These are phyloP conservation scores for Tricholoma sp. DNA, from an alignment of 768 basidiomycete species.

Conservation along the genomic window DNA sequence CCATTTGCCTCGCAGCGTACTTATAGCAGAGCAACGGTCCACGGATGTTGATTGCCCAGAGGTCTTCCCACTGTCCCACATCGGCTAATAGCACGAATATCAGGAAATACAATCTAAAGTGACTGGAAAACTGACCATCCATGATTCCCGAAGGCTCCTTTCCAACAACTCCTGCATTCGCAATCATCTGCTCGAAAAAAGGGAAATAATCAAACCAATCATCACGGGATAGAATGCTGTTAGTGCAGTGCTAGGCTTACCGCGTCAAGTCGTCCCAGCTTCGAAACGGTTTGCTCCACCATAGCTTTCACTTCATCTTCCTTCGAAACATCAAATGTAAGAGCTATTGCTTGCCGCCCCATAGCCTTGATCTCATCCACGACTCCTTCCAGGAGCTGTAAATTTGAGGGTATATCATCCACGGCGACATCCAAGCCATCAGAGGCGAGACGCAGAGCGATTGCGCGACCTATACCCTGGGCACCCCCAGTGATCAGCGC, in stretches of 20 bases:
- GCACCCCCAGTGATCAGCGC: constrained; percentile 2
- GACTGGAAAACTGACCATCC: background rate
- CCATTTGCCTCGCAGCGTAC: constrained; percentile 59
- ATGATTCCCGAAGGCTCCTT: background rate
- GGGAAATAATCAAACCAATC: background rate
- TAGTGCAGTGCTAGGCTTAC: too few species aligned
- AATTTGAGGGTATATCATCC: background rate
- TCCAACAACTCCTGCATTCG: constrained; percentile 27
- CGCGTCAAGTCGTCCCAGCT: background rate
- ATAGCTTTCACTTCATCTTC: background rate
- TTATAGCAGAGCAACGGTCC: constrained; percentile 61
- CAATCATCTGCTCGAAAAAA: constrained; percentile 23
- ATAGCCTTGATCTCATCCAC: background rate
- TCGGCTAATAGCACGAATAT: constrained; percentile 19
- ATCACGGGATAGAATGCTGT: background rate
- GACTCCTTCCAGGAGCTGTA: background rate
- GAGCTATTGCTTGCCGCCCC: background rate
- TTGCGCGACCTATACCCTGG: constrained; percentile 18
- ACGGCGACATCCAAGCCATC: constrained; percentile 16
- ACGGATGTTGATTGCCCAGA: constrained; percentile 47
- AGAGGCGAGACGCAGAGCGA: constrained; percentile 16
- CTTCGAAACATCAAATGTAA: background rate
- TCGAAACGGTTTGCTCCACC: background rate
- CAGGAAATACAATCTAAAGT: too few species aligned
- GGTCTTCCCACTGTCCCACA: constrained; percentile 34